These are phyloP conservation scores for Triticum turgidum DNA, from an alignment of 176 grass and related monocot genomes.

Conservation along the genomic window DNA sequence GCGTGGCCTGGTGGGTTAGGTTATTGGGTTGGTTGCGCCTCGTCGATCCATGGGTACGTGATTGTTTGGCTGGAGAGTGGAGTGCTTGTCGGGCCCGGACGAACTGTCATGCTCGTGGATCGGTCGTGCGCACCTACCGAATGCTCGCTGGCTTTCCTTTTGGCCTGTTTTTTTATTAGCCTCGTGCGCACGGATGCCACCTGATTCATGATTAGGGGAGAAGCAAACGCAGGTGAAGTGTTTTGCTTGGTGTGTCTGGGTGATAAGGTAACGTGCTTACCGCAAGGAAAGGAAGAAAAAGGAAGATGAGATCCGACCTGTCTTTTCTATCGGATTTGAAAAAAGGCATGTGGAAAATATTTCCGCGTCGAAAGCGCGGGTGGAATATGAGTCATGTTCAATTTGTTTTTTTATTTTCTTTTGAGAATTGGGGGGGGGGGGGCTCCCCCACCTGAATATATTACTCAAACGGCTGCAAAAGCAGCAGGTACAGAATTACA, in stretches of 20 bases:
- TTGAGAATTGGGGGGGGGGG: too few relatives aligned
- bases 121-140: neutral
- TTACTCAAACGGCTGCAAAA: too few relatives aligned
- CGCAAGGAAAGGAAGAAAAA: neutral
- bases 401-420: too few relatives aligned
- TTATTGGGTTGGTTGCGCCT: neutral
- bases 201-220: neutral
- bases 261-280: neutral
- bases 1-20: neutral
- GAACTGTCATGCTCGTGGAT: neutral
- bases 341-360: neutral
- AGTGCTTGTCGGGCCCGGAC: neutral
- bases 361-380: too few relatives aligned
- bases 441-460: too few relatives aligned
- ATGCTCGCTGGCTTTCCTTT: neutral
- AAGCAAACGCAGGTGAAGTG: neutral
- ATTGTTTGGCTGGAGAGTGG: neutral
- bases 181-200: neutral
- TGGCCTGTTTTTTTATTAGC: neutral
- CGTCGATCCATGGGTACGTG: neutral
- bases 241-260: neutral
- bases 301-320: neutral
- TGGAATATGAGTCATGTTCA: too few relatives aligned
- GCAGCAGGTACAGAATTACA: too few relatives aligned
- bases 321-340: neutral